Conservation (phyloP, 306 rosid genomes). For the Medicago lupulina region DNA sequence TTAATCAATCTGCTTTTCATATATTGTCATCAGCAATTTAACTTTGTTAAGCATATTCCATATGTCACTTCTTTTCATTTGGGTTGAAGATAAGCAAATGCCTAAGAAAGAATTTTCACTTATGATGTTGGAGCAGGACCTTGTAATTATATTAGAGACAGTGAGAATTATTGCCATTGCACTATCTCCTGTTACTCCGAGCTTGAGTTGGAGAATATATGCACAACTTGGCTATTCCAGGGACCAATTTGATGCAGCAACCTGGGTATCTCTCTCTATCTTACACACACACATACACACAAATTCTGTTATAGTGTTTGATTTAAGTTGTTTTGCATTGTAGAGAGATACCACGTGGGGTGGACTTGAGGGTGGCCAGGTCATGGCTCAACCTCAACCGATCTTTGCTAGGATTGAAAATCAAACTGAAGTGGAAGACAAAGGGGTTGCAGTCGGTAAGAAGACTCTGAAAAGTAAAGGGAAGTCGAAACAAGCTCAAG, state of each 20-base stretch:
- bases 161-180: constrained; percentile 84
- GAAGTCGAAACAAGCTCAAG: constrained; percentile 60
- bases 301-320: constrained; percentile 35
- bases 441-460: constrained; percentile 50
- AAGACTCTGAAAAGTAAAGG: constrained; percentile 55
- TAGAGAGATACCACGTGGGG: constrained; percentile 91
- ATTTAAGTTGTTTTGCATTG: constrained; percentile 45
- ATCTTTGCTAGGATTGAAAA: constrained; percentile 84
- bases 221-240: constrained; percentile 81
- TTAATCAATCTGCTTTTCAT: constrained; percentile 13
- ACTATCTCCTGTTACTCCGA: constrained; percentile 76
- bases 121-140: constrained; percentile 72
- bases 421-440: constrained; percentile 52
- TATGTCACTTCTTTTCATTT: background rate
- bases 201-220: constrained; percentile 88
- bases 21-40: constrained; percentile 18
- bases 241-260: constrained; percentile 73
- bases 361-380: constrained; percentile 81
- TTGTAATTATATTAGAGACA: constrained; percentile 85
- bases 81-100: constrained; percentile 23
- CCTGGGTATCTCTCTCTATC: constrained; percentile 74
- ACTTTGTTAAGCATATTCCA: constrained; percentile 14
- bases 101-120: constrained; percentile 22
- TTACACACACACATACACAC: background rate
- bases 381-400: constrained; percentile 85